Percentiles rank a stretch among this genome's conserved stretches.
phyloP scores from a whole-genome alignment of 106 monocot species.

The Vanilla planifolia region DNA sequence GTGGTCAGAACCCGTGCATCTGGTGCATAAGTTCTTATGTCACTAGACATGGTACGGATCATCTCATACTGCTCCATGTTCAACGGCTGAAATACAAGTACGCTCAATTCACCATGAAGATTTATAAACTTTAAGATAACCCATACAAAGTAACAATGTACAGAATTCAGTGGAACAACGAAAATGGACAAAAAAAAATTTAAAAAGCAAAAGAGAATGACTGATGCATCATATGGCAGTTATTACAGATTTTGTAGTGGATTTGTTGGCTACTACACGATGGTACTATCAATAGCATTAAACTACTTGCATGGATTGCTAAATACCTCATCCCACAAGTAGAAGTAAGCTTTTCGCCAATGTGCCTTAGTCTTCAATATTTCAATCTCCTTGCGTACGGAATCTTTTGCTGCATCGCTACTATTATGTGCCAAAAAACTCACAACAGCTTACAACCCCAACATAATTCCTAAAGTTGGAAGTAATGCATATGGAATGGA shows the following conservation, averaged over 20 bases:
- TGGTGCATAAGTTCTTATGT: conserved; percentile 77
- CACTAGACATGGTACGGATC: conserved; percentile 78
- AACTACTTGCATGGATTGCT: not conserved
- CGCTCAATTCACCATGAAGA: conserved; percentile 15
- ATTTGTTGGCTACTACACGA: no score
- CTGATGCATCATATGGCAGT: no score
- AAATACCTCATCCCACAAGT: conserved; percentile 98
- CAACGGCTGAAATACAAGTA: conserved; percentile 54
- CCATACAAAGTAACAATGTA: no score
- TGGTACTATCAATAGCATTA: not conserved
- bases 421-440: conserved; percentile 32
- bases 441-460: conserved; percentile 11
- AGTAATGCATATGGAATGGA: not conserved
- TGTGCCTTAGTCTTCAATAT: conserved; percentile 75
- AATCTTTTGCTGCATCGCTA: conserved; percentile 65
- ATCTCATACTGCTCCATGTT: conserved; percentile 76
- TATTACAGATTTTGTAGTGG: no score
- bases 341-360: conserved; percentile 98
- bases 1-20: conserved; percentile 92
- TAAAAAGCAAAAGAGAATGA: no score
- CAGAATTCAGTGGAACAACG: not conserved
- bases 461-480: not conserved
- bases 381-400: conserved; percentile 77
- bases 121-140: not conserved
- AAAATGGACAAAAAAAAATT: not conserved